Percentiles rank a stretch among this genome's conserved stretches.
phyloP scores from a whole-genome alignment of 1,139 yeast genomes.

The Lodderomyces metapsilosis region DNA sequence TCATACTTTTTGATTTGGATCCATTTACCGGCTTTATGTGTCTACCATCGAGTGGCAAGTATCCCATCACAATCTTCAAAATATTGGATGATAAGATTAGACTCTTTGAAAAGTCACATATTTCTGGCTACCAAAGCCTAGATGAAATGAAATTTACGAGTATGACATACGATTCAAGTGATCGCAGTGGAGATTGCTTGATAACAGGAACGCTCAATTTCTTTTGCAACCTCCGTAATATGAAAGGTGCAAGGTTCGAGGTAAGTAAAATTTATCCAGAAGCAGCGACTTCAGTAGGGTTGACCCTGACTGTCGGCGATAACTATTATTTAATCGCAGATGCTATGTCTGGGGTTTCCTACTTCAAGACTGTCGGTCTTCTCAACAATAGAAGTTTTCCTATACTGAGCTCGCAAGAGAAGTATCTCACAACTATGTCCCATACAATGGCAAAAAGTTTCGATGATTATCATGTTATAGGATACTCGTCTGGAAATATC shows the following conservation, averaged over 20 bases:
- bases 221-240: background rate
- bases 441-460: background rate
- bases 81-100: constrained; percentile 4
- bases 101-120: background rate
- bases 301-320: constrained; percentile 4
- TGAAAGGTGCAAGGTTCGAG: background rate
- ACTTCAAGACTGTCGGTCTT: too few relatives aligned
- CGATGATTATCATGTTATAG: constrained; percentile 15
- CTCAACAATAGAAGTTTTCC: too few relatives aligned
- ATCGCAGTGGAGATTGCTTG: background rate
- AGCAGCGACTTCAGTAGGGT: constrained; percentile 5
- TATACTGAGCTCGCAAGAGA: too few relatives aligned
- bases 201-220: background rate
- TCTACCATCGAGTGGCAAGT: background rate
- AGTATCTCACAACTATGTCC: background rate
- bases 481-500: constrained; percentile 37
- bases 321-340: constrained; percentile 7
- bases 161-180: background rate
- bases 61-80: constrained; percentile 7
- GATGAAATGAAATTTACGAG: constrained; percentile 1
- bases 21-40: constrained; percentile 5
- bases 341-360: constrained; percentile 8
- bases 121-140: background rate
- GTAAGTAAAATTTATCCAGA: background rate
- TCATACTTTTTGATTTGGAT: background rate